A percentile compares a stretch with the other conserved stretches of the same genome.
Evolutionary conservation across 176 grass and related monocot species (phyloP).

Genomic region (Ampelocalamus luodianensis): DNA sequence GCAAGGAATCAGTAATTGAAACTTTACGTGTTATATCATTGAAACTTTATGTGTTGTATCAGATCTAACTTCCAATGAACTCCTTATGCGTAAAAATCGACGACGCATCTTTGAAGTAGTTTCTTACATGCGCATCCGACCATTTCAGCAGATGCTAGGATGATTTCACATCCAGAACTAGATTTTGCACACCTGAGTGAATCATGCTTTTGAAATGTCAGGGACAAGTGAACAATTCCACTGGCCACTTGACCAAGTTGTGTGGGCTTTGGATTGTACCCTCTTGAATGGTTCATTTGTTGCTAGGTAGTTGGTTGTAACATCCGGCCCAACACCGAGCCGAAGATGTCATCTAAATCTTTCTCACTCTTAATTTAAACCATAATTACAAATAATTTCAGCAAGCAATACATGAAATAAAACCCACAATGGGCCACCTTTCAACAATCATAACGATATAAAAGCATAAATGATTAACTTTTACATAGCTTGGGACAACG

Average conservation of each 20-base stretch:
- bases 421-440: too few species aligned
- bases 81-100: background rate
- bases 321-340: too few species aligned
- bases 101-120: background rate
- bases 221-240: background rate
- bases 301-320: background rate
- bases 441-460: too few species aligned
- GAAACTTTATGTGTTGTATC: too few species aligned
- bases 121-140: background rate
- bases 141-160: constrained; percentile 8
- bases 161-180: background rate
- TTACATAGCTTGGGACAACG: too few species aligned
- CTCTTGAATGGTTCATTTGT: constrained; percentile 14
- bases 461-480: too few species aligned
- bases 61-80: background rate
- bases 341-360: too few species aligned
- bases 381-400: too few species aligned
- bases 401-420: too few species aligned
- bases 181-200: background rate
- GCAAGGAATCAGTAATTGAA: constrained; percentile 10
- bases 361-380: too few species aligned
- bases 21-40: background rate
- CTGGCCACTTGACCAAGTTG: background rate
- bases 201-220: background rate
- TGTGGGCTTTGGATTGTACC: background rate